A percentile compares a stretch with the other conserved stretches of the same genome.
Evolutionary conservation across 164 flowering plant genomes (phyloP).

Genomic region (Taxillus chinensis): DNA sequence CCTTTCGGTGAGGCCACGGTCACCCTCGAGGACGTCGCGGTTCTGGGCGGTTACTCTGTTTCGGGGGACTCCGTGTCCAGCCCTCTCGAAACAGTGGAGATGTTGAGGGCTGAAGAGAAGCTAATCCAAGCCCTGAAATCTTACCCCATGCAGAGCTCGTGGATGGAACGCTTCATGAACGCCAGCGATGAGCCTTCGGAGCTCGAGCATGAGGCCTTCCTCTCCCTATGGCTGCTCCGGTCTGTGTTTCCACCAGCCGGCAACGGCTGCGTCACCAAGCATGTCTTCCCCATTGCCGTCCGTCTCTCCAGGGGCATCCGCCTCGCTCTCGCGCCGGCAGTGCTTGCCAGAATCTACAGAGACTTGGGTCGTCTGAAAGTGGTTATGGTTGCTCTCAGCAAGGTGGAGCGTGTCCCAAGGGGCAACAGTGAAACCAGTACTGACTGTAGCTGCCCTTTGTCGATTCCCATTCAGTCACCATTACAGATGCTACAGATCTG

Average conservation of each 20-base stretch:
- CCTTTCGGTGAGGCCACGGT: slow-evolving; percentile 35
- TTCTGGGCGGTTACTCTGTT: slow-evolving; percentile 28
- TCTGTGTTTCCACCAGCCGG: slow-evolving; percentile 6
- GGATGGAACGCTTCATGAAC: slow-evolving; percentile 10
- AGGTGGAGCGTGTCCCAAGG: too few relatives aligned
- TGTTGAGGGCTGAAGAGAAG: too few relatives aligned
- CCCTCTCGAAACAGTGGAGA: background rate
- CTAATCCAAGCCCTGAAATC: too few relatives aligned
- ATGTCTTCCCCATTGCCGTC: slow-evolving; percentile 26
- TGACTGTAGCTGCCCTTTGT: too few relatives aligned
- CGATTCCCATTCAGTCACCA: background rate
- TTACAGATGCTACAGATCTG: background rate
- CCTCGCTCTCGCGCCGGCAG: slow-evolving; percentile 47
- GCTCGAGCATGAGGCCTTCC: slow-evolving; percentile 30
- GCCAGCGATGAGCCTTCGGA: slow-evolving; percentile 1
- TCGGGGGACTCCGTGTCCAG: slow-evolving; percentile 16
- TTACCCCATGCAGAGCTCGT: background rate
- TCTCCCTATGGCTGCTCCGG: slow-evolving; percentile 20
- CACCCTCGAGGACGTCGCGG: slow-evolving; percentile 26
- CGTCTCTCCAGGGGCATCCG: slow-evolving; percentile 29
- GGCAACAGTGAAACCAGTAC: too few relatives aligned
- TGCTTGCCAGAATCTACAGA: slow-evolving; percentile 37
- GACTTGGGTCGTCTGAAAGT: slow-evolving; percentile 25
- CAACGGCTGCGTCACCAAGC: background rate
- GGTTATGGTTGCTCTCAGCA: background rate